These are phyloP conservation scores for Neurospora sublineolata DNA, from an alignment of 495 filamentous ascomycete species.

Conservation along the genomic window DNA sequence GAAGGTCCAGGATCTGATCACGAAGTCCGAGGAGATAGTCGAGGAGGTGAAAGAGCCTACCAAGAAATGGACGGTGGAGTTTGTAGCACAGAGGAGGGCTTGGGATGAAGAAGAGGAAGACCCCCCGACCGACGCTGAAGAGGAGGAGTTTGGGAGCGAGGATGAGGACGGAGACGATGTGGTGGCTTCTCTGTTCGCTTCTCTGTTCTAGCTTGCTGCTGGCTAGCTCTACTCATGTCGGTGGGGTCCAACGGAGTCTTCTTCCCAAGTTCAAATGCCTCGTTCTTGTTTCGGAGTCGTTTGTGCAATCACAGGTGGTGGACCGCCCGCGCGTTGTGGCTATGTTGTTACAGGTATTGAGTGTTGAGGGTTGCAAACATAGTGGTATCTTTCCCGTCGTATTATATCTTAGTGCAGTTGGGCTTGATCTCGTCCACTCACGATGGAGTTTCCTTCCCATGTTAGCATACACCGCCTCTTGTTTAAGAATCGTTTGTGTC, in stretches of 20 bases:
- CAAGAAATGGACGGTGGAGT: not conserved
- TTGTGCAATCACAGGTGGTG: not conserved
- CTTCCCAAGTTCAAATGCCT: not conserved
- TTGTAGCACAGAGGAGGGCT: not conserved
- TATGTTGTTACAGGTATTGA: not conserved
- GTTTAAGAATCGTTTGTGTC: not conserved
- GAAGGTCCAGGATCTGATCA: fast-evolving
- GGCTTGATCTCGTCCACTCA: not conserved
- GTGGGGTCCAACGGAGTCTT: not conserved
- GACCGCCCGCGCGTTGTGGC: not conserved
- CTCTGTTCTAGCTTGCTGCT: not conserved
- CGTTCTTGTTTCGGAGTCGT: not conserved
- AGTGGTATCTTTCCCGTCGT: not conserved
- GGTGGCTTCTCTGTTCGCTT: not conserved
- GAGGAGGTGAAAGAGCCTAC: not conserved
- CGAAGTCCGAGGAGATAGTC: not conserved
- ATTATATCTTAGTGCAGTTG: not conserved
- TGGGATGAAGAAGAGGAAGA: not conserved
- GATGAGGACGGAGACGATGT: not conserved
- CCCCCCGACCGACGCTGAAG: fast-evolving
- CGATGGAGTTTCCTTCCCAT: not conserved
- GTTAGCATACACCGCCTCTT: not conserved
- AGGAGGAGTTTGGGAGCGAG: not conserved
- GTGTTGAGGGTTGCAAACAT: not conserved
- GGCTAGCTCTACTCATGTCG: not conserved